Evolutionary conservation across 441 rosid genomes (phyloP).

Genomic region (Manihot esculenta): DNA sequence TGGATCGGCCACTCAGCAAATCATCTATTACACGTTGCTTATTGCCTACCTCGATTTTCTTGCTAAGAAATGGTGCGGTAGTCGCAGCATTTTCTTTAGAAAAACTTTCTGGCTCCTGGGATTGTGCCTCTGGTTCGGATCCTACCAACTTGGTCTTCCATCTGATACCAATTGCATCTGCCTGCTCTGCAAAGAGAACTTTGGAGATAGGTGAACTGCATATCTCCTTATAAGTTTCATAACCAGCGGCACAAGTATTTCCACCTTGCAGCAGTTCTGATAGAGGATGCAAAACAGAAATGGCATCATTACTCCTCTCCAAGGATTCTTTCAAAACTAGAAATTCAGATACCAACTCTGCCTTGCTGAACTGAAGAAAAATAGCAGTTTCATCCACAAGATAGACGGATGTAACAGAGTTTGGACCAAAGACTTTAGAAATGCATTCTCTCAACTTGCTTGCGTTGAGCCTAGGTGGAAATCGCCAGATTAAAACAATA

Average conservation of each 20-base stretch:
- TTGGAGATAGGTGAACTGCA: conserved; percentile 67
- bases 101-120: conserved; percentile 20
- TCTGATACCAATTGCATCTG: conserved; percentile 60
- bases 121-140: conserved; percentile 20
- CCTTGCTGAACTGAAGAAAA: conserved; percentile 67
- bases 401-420: conserved; percentile 55
- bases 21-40: conserved; percentile 10
- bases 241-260: conserved; percentile 57
- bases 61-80: conserved; percentile 8
- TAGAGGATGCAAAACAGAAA: conserved; percentile 71
- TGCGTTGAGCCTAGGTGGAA: conserved; percentile 58
- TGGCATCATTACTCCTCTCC: conserved; percentile 51
- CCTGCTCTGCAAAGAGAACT: conserved; percentile 72
- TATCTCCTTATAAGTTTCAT: conserved; percentile 77
- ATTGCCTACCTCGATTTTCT: conserved; percentile 8
- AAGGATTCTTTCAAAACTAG: conserved; percentile 59
- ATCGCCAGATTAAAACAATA: conserved; percentile 72
- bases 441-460: conserved; percentile 65
- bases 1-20: conserved; percentile 11
- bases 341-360: conserved; percentile 55
- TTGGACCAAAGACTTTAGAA: conserved; percentile 56
- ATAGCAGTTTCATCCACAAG: conserved; percentile 65
- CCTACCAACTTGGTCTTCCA: conserved; percentile 47
- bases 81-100: conserved; percentile 14
- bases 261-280: conserved; percentile 76